Conservation (phyloP, 176 grass and related monocot species). For the Hsuehochloa calcarea region DNA sequence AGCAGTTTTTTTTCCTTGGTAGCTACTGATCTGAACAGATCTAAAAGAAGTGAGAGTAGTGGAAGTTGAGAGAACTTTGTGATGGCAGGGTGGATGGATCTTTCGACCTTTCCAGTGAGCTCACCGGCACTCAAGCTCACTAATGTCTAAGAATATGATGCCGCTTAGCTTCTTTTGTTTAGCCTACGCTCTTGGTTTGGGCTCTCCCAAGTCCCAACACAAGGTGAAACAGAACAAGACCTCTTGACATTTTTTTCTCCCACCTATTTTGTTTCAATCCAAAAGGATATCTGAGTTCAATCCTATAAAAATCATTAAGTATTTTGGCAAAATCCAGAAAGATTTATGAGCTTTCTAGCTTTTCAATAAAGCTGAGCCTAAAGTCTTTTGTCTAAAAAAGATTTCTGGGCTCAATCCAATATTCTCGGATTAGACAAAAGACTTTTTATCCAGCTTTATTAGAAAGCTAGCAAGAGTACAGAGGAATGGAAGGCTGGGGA, state of each 20-base stretch:
- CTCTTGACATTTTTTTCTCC: background rate
- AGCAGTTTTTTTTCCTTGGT: no score
- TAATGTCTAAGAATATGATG: background rate
- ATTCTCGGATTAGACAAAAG: background rate
- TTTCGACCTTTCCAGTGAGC: background rate
- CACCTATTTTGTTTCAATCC: background rate
- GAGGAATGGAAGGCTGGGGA: background rate
- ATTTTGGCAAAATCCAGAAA: background rate
- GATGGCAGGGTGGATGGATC: background rate
- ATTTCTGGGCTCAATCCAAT: background rate
- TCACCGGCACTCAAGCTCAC: background rate
- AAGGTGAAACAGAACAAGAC: background rate
- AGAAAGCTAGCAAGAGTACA: background rate
- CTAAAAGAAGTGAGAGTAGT: background rate
- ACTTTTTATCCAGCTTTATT: background rate
- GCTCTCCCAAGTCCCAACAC: background rate
- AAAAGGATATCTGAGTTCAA: background rate
- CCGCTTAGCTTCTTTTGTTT: background rate
- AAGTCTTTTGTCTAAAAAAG: background rate
- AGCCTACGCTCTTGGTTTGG: background rate
- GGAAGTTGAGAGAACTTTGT: background rate
- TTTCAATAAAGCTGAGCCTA: background rate
- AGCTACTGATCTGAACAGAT: background rate
- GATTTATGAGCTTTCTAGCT: background rate
- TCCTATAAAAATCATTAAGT: background rate